A percentile compares a stretch with the other conserved stretches of the same genome.
Conservation (phyloP, 2,329 filamentous ascomycete species). For the Ascochyta lentis region DNA sequence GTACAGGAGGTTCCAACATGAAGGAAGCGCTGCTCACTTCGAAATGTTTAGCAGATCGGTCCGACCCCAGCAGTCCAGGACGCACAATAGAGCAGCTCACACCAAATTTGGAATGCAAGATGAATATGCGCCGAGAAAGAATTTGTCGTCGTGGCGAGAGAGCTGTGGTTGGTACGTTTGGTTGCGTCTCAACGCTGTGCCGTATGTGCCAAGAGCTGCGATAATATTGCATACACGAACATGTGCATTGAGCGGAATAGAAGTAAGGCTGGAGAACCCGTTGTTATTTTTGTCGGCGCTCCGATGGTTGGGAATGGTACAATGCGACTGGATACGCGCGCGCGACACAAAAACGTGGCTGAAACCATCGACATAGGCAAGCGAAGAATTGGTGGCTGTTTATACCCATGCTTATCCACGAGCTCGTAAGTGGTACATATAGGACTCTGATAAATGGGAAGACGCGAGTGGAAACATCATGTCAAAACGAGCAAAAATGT, state of each 20-base stretch:
- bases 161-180: not conserved
- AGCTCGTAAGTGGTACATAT: too few relatives aligned
- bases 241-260: not conserved
- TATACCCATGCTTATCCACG: not conserved
- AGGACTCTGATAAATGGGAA: not conserved
- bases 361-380: not conserved
- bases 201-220: not conserved
- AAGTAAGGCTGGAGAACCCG: not conserved
- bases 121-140: not conserved
- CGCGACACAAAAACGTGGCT: not conserved
- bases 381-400: not conserved
- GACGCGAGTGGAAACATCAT: not conserved
- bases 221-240: not conserved
- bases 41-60: not conserved
- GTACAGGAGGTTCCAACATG: not conserved
- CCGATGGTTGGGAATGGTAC: not conserved
- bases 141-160: not conserved
- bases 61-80: not conserved
- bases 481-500: not conserved
- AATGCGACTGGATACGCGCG: not conserved
- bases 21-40: not conserved
- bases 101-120: not conserved
- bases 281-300: not conserved
- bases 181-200: not conserved
- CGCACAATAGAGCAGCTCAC: not conserved